Evolutionary conservation across 371 early-diverging fungal genomes (phyloP).

Genomic region (Mortierella sp.): DNA sequence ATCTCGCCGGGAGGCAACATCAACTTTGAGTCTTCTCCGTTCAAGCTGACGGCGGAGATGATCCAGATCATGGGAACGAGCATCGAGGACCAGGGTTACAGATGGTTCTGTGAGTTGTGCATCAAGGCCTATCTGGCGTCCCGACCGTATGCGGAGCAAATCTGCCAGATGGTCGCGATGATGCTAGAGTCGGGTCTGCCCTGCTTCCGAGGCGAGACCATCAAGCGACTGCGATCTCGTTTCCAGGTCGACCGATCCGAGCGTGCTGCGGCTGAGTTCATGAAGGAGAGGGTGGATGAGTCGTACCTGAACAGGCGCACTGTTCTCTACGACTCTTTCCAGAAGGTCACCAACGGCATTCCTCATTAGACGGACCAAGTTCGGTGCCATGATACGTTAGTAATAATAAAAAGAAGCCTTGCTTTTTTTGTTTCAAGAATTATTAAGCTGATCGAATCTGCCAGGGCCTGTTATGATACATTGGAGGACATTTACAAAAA

Average conservation of each 20-base stretch:
- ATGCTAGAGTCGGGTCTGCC: conserved; percentile 98
- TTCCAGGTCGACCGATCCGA: conserved; percentile 95
- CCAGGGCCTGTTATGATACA: no score
- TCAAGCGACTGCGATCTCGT: conserved; percentile 86
- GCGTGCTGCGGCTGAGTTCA: conserved; percentile 94
- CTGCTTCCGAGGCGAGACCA: conserved; percentile 95
- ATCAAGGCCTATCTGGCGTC: conserved; percentile 93
- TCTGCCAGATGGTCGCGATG: conserved; percentile 89
- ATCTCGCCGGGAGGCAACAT: conserved; percentile 98
- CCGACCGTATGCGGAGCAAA: conserved; percentile 92
- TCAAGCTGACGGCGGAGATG: conserved; percentile 99
- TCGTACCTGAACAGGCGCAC: conserved; percentile 93
- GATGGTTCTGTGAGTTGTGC: conserved; percentile 89
- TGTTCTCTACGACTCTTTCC: conserved; percentile 88
- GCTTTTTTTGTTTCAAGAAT: no score
- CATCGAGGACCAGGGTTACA: conserved; percentile 84
- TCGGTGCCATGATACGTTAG: no score
- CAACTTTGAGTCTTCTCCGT: conserved; percentile 97
- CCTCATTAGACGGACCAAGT: conserved; percentile 30
- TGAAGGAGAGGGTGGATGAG: conserved; percentile 85
- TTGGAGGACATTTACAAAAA: no score
- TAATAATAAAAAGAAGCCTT: no score
- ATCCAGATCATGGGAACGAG: conserved; percentile 96
- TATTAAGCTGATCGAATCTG: no score
- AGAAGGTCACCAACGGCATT: conserved; percentile 90